phyloP scores from a whole-genome alignment of 164 flowering plant species.

The Kingdonia uniflora region DNA sequence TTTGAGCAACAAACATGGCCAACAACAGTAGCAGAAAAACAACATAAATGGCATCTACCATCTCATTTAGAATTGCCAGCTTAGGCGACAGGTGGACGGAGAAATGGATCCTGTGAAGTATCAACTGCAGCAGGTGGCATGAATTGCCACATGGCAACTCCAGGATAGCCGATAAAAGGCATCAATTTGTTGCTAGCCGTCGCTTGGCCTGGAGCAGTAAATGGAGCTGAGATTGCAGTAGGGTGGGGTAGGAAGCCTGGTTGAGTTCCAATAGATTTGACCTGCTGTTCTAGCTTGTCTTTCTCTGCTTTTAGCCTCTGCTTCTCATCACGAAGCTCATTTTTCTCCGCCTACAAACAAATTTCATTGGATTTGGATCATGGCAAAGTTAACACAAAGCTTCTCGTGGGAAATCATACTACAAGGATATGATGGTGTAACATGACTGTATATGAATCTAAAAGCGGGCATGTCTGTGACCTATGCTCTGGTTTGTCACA shows the following conservation, averaged over 20 bases:
- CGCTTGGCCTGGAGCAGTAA: constrained; percentile 60
- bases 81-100: constrained; percentile 92
- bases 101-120: constrained; percentile 88
- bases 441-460: no score
- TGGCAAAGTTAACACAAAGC: no score
- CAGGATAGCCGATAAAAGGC: constrained; percentile 72
- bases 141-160: constrained; percentile 96
- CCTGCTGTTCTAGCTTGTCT: constrained; percentile 75
- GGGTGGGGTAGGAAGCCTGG: constrained; percentile 59
- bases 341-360: constrained; percentile 59
- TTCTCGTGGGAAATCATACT: no score
- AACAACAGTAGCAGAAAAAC: constrained; percentile 6
- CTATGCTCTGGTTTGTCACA: no score
- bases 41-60: constrained; percentile 2
- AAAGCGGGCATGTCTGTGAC: no score
- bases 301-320: constrained; percentile 75
- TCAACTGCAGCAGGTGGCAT: constrained; percentile 94
- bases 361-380: not conserved
- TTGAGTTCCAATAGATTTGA: constrained; percentile 48
- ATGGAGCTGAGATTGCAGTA: constrained; percentile 51
- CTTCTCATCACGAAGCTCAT: constrained; percentile 91
- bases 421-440: no score
- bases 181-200: constrained; percentile 57
- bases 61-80: constrained; percentile 7
- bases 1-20: constrained; percentile 1